Conservation (phyloP, 1,284 basidiomycete genomes). For the Moesziomyces sp. region DNA sequence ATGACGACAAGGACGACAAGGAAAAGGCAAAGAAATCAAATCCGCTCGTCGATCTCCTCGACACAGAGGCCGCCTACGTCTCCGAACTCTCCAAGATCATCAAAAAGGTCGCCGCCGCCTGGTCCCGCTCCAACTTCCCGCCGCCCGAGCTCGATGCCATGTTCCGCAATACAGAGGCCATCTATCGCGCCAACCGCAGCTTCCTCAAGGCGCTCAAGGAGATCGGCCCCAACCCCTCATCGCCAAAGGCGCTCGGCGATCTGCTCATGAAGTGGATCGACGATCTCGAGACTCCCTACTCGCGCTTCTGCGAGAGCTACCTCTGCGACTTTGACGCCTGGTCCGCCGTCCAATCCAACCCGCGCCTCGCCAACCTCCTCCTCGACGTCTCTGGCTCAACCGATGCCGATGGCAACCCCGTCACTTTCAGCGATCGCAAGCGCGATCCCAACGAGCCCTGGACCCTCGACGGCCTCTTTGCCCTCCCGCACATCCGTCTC, state of each 20-base stretch:
- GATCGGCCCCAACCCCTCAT: slow-evolving; percentile 89
- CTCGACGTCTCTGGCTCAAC: slow-evolving; percentile 74
- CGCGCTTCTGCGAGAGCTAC: slow-evolving; percentile 80
- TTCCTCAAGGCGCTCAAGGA: slow-evolving; percentile 83
- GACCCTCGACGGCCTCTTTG: slow-evolving; percentile 88
- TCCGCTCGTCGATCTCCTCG: slow-evolving; percentile 89
- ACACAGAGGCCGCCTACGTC: slow-evolving; percentile 93
- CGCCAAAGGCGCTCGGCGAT: slow-evolving; percentile 94
- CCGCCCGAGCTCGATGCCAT: slow-evolving; percentile 89
- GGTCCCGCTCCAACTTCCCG: slow-evolving; percentile 93
- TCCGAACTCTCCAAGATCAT: slow-evolving; percentile 89
- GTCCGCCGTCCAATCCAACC: slow-evolving; percentile 80
- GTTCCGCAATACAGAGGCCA: slow-evolving; percentile 90
- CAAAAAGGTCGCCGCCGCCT: slow-evolving; percentile 95
- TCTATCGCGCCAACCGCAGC: slow-evolving; percentile 89
- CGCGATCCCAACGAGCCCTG: slow-evolving; percentile 70
- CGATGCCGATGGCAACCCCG: slow-evolving; percentile 46
- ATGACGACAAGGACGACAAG: slow-evolving; percentile 25
- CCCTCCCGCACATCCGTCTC: slow-evolving; percentile 83
- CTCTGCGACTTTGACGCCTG: slow-evolving; percentile 83
- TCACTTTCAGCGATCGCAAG: slow-evolving; percentile 50
- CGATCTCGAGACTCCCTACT: slow-evolving; percentile 79
- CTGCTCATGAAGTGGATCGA: slow-evolving; percentile 95
- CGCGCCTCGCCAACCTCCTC: slow-evolving; percentile 78
- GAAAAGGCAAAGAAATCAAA: slow-evolving; percentile 70